Conservation (phyloP, 148 eudicot genomes). For the Rhododendron griersonianum region DNA sequence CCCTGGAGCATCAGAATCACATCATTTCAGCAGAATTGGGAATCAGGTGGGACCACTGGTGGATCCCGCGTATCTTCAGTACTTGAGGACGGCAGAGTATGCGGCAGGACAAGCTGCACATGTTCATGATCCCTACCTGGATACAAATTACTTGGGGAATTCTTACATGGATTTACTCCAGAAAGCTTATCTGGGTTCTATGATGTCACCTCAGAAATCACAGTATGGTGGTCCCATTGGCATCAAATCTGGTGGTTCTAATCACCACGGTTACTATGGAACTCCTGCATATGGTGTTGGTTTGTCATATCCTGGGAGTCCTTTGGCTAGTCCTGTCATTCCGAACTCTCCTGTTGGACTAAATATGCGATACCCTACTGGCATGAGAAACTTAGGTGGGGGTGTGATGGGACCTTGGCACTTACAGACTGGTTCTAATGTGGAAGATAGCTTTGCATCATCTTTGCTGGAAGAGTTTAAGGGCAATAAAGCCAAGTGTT, state of each 20-base stretch:
- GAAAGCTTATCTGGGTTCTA: constrained; percentile 68
- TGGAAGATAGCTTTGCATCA: constrained; percentile 60
- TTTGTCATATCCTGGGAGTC: constrained; percentile 75
- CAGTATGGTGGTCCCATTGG: constrained; percentile 47
- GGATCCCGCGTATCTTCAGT: constrained; percentile 66
- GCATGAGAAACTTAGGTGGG: constrained; percentile 64
- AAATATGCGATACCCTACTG: constrained; percentile 57
- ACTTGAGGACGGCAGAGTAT: constrained; percentile 56
- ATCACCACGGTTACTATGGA: constrained; percentile 58
- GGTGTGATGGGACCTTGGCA: constrained; percentile 65
- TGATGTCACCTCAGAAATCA: constrained; percentile 69
- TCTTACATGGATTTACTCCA: constrained; percentile 72
- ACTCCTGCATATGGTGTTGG: constrained; percentile 56
- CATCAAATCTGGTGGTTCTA: constrained; percentile 46
- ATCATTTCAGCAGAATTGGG: constrained; percentile 42
- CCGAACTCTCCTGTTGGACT: constrained; percentile 69
- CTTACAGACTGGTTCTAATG: constrained; percentile 41
- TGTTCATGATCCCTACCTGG: constrained; percentile 51
- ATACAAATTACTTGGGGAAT: constrained; percentile 35
- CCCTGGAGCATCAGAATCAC: constrained; percentile 47
- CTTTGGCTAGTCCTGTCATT: constrained; percentile 50
- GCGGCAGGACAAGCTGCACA: constrained; percentile 58
- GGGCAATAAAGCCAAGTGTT: constrained; percentile 63
- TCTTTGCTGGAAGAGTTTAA: constrained; percentile 80
- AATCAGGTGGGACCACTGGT: constrained; percentile 44